Conservation (phyloP, 805 yeast genomes). For the Metschnikowia cerradonensis region DNA sequence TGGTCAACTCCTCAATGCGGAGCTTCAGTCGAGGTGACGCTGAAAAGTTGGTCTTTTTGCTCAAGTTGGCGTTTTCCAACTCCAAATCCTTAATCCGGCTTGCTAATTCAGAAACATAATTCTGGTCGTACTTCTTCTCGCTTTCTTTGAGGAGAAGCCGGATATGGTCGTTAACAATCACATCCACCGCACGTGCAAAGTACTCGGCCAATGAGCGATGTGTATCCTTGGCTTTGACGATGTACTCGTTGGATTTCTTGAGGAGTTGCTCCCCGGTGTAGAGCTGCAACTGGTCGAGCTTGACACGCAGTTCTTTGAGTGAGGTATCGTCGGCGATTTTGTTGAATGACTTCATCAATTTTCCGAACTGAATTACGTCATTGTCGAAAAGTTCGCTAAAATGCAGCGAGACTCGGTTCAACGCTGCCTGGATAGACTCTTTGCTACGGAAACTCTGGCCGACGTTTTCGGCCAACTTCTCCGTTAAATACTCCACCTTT, state of each 20-base stretch:
- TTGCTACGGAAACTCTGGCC: conserved; percentile 11
- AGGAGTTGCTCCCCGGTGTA: conserved; percentile 7
- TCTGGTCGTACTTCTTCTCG: conserved; percentile 14
- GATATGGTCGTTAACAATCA: conserved; percentile 55
- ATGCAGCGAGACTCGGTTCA: conserved; percentile 36
- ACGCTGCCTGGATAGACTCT: not conserved
- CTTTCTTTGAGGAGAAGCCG: conserved; percentile 34
- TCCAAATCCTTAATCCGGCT: conserved; percentile 16
- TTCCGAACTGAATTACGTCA: conserved; percentile 47
- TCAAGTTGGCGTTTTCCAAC: conserved; percentile 26
- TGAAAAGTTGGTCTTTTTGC: conserved; percentile 18
- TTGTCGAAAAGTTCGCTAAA: conserved; percentile 38
- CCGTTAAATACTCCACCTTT: conserved; percentile 37
- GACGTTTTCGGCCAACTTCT: conserved; percentile 28
- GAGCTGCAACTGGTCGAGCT: conserved; percentile 41
- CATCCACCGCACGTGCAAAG: conserved; percentile 56
- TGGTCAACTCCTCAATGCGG: conserved; percentile 58
- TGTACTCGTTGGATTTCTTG: not conserved
- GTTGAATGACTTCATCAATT: conserved; percentile 47
- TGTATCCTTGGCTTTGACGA: conserved; percentile 21
- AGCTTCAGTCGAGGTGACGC: conserved; percentile 38
- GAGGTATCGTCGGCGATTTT: conserved; percentile 57
- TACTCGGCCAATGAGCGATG: conserved; percentile 49
- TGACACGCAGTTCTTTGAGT: conserved; percentile 52
- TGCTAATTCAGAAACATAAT: conserved; percentile 21